These are phyloP conservation scores for Phytopythium oedochilum DNA, from an alignment of 352 stramenopile genomes.

Conservation along the genomic window DNA sequence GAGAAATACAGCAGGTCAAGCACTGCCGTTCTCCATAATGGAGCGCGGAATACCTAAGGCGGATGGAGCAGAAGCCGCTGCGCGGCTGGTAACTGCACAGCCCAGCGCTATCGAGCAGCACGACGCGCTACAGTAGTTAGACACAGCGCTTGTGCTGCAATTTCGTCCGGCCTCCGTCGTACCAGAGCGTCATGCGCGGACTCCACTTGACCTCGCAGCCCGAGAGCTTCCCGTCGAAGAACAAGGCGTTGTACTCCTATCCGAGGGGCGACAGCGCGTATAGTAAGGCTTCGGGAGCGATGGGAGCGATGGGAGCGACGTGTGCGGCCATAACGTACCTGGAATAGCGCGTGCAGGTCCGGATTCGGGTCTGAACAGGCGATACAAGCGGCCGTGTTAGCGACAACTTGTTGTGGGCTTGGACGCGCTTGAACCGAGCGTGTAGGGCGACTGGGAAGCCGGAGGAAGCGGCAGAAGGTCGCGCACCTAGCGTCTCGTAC, in stretches of 20 bases:
- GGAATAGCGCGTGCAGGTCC: conserved; percentile 74
- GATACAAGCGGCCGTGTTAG: not conserved
- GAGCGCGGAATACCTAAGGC: conserved; percentile 42
- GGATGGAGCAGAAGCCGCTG: conserved; percentile 81
- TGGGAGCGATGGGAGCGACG: not conserved
- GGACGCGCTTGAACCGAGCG: not conserved
- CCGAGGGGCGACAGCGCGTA: too few species aligned
- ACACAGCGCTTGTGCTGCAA: not conserved
- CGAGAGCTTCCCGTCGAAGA: conserved; percentile 73
- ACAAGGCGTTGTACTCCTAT: conserved; percentile 81
- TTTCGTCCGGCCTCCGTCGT: not conserved
- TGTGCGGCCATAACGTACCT: conserved; percentile 18
- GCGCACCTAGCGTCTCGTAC: conserved; percentile 60
- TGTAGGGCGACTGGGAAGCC: not conserved
- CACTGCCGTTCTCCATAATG: not conserved
- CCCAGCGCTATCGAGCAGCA: conserved; percentile 38
- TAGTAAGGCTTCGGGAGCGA: too few species aligned
- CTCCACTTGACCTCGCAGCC: conserved; percentile 88
- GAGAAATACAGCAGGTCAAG: too few species aligned
- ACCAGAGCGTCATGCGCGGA: conserved; percentile 88
- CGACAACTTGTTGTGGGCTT: not conserved
- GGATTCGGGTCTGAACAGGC: conserved; percentile 61
- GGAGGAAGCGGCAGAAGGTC: not conserved
- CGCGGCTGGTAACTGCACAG: conserved; percentile 75
- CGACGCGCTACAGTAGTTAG: not conserved